Percentiles rank a stretch among this genome's conserved stretches.
Conservation (phyloP, 139 green algal species). For the Astrephomene gubernaculifera region DNA sequence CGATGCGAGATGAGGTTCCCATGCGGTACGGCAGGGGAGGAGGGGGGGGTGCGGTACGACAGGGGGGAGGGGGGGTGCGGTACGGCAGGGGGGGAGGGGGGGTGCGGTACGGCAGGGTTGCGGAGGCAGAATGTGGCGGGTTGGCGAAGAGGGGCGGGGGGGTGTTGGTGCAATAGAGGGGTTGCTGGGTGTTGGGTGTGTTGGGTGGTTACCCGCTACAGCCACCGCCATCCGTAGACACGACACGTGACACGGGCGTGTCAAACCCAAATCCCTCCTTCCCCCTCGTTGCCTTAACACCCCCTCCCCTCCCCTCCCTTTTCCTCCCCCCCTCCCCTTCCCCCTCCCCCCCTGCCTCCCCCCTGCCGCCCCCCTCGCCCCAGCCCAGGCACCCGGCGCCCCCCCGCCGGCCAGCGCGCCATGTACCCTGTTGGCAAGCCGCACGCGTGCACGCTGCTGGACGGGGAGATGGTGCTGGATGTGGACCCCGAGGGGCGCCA, state of each 20-base stretch:
- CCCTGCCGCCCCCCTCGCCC: neutral
- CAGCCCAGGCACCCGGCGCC: neutral
- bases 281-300: neutral
- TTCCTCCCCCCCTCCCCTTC: neutral
- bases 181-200: neutral
- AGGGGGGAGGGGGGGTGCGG: neutral
- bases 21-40: neutral
- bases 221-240: no score
- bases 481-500: conserved; percentile 49
- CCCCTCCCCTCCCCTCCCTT: neutral
- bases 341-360: neutral
- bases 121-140: no score
- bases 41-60: neutral
- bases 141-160: neutral
- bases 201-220: no score
- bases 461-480: conserved; percentile 98
- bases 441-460: conserved; percentile 86
- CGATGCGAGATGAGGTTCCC: conserved; percentile 81
- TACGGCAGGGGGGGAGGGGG: no score
- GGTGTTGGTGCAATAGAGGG: no score
- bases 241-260: no score
- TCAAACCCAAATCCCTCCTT: neutral
- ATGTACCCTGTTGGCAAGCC: conserved; percentile 51
- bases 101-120: neutral
- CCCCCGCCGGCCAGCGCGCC: neutral